Evolutionary conservation across 352 stramenopile genomes (phyloP).

Genomic region (Pythium monospermum): DNA sequence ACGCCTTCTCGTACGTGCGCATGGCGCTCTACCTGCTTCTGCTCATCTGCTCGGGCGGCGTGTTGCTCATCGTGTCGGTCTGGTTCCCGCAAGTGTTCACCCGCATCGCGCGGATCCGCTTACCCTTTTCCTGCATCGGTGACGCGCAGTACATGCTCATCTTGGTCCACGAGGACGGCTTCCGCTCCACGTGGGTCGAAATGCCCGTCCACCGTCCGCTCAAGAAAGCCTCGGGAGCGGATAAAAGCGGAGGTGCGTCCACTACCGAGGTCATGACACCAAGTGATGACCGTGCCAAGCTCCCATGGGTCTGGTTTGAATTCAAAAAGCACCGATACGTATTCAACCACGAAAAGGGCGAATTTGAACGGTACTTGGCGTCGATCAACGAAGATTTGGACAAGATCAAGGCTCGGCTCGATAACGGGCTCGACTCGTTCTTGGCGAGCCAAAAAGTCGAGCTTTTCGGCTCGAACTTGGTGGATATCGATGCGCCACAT

Average conservation of each 20-base stretch:
- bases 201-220: slow-evolving; percentile 21
- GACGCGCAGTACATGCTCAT: slow-evolving; percentile 49
- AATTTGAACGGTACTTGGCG: slow-evolving; percentile 49
- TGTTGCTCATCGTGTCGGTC: slow-evolving; percentile 34
- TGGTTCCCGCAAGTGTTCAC: slow-evolving; percentile 73
- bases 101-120: slow-evolving; percentile 25
- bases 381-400: slow-evolving; percentile 25
- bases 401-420: slow-evolving; percentile 20
- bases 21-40: slow-evolving; percentile 34
- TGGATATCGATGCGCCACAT: slow-evolving; percentile 32
- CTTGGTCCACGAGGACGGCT: slow-evolving; percentile 30
- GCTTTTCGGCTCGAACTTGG: slow-evolving; percentile 41
- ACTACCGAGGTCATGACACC: background rate
- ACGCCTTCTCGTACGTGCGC: slow-evolving; percentile 28
- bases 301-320: slow-evolving; percentile 51
- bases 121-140: slow-evolving; percentile 22
- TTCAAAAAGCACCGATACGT: slow-evolving; percentile 68
- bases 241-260: background rate
- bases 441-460: slow-evolving; percentile 18
- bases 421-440: slow-evolving; percentile 21
- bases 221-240: background rate
- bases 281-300: slow-evolving; percentile 21
- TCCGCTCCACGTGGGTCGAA: slow-evolving; percentile 38
- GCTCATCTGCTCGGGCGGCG: slow-evolving; percentile 17
- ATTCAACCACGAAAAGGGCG: slow-evolving; percentile 40